These are phyloP conservation scores for Kwoniella dejecticola DNA, from an alignment of 768 basidiomycete genomes.

Conservation along the genomic window DNA sequence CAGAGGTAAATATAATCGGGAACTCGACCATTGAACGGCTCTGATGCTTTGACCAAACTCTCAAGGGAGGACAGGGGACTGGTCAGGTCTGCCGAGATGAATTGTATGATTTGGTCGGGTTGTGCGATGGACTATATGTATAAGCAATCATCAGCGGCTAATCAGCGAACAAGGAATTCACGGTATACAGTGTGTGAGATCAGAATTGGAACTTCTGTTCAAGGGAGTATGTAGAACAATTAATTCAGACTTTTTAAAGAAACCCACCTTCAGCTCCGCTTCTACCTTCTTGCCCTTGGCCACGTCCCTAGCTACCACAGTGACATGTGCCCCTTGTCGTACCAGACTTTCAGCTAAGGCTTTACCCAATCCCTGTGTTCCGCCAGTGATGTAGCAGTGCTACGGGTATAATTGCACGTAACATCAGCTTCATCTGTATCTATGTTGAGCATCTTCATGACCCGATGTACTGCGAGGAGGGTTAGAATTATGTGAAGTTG, in stretches of 20 bases:
- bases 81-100: constrained; percentile 69
- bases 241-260: too few relatives aligned
- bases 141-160: neutral
- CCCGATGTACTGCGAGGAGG: too few relatives aligned
- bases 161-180: too few relatives aligned
- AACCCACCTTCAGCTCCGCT: constrained; percentile 66
- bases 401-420: constrained; percentile 49
- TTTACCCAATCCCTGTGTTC: constrained; percentile 77
- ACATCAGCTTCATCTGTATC: too few relatives aligned
- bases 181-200: too few relatives aligned
- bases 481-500: too few relatives aligned
- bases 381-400: constrained; percentile 87
- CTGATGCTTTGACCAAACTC: constrained; percentile 67
- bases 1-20: constrained; percentile 80
- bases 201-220: too few relatives aligned
- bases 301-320: constrained; percentile 77
- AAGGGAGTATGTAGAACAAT: too few relatives aligned
- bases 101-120: constrained; percentile 65
- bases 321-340: constrained; percentile 73
- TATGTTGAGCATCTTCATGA: too few relatives aligned
- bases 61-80: constrained; percentile 62
- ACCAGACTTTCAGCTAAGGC: constrained; percentile 67
- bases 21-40: constrained; percentile 61
- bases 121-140: neutral
- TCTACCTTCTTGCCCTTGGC: constrained; percentile 66